Base-by-base conservation (phyloP, 148 eudicot genomes). In the Rhododendron williamsianum region DNA sequence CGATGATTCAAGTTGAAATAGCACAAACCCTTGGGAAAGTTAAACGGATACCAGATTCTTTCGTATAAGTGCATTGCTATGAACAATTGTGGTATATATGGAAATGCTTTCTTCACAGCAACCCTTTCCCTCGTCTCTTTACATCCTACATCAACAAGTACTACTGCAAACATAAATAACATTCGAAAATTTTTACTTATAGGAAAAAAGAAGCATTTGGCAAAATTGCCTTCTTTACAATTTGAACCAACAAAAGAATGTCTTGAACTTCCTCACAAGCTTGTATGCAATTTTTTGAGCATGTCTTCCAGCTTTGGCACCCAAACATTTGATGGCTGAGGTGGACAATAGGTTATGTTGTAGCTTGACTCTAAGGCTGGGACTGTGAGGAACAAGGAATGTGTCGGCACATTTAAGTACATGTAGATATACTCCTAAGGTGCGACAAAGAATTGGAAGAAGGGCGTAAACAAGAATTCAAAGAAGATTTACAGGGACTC, bases 401-500 rank as follows among this genome's bases (percentile, higher is more conserved):
- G 41, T 35, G 78, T 74, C 78, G 16, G 41, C 48, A 76, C 16
- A 38, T 38, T 18, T 19, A 76, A 12, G 49, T 19, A 76, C 49
- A 38, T 38, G 19, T 19, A 7, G 12, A 41, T 76, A 35, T 43
- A 38, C 27, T 54, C 60, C 60, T 54, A 54, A 54, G 60, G 60
- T 18, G 21, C 60, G 60, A 54, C 60, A 54, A 54, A 18, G 60
- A 54, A 54, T 54, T 54, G 21, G 4, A 54, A 54, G 54, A 51
- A 74, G 6, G 76, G 15, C 12, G 41, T 33, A 52, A 27, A 9
- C 4, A 33, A 51, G 67, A 80, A 54, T 80, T 76, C 69, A 16
- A 54, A 81, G 52, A 81, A 81, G 45, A 63, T 35, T 65, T 65
- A 82, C 76, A 65, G 30, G 43, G 35, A 60, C 84, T 82, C 16